Evolutionary conservation across 257 asterid species (phyloP).

Genomic region (Rubia yunnanensis): DNA sequence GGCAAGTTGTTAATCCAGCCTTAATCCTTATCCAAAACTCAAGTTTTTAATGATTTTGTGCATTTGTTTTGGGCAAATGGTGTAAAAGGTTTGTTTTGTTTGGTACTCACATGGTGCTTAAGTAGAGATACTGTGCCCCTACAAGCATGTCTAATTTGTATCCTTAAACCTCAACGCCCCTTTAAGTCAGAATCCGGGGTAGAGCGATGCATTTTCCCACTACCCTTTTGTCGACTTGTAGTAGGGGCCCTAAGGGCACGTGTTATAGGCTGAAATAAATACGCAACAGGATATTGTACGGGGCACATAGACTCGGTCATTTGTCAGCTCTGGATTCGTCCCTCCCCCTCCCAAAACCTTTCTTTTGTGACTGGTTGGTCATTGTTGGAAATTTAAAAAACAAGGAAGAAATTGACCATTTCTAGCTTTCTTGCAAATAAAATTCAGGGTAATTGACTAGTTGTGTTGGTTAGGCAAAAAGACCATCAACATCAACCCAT

Average conservation of each 20-base stretch:
- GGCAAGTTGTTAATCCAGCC: constrained; percentile 7
- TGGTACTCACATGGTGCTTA: background rate
- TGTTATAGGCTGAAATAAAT: too few species aligned
- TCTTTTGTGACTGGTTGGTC: background rate
- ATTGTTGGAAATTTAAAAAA: too few species aligned
- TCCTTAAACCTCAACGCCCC: background rate
- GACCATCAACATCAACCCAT: background rate
- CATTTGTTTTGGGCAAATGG: background rate
- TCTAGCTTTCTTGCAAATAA: background rate
- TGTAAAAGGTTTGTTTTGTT: background rate
- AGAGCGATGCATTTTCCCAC: too few species aligned
- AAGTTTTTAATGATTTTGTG: background rate
- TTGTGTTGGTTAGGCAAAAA: background rate
- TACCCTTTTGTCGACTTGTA: too few species aligned
- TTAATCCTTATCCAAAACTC: constrained; percentile 3
- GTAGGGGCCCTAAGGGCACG: too few species aligned
- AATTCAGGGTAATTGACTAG: background rate
- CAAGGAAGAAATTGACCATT: background rate
- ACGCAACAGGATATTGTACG: too few species aligned
- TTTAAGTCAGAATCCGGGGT: too few species aligned
- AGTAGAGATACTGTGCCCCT: background rate
- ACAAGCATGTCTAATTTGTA: background rate
- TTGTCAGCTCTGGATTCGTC: too few species aligned
- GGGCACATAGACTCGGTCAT: too few species aligned
- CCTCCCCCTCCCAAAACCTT: too few species aligned